Evolutionary conservation across 1,139 yeast species (phyloP), one percentile per base, ranked within the genome.

Genomic region (Saccharomycopsis hybrid): DNA sequence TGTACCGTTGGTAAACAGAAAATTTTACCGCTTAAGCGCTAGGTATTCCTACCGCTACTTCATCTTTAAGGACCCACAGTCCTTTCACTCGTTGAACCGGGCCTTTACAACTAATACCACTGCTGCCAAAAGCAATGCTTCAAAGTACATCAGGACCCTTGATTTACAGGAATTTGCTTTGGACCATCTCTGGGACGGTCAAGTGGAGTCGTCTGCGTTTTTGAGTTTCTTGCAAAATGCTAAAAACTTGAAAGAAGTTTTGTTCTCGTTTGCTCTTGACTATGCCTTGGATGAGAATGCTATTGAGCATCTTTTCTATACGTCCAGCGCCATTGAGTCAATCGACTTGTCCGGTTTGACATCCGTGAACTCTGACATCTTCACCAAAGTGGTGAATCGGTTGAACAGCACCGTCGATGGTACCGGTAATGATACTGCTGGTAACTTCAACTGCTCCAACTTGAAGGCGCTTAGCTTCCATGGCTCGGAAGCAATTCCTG

Each of bases 121-220:
- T 13, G 11, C 24, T 37, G 9, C 33, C 9, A 41, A n/a, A 8
- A 11, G 9, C 18, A 29, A 27, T 8, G 25, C 11, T 41, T 11
- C 44, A 31, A 32, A n/a, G 5, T 3, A 48, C 18, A 27, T 38
- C 30, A 9, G 24, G 8, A 30, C 41, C 13, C 5, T 48, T 2
- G 52, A 49, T 46, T 30, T 49, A 28, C 52, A 45, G 35, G 43
- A 49, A 42, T 49, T 36, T 41, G 8, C 29, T 7, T 13, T 35
- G 4, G 39, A 45, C n/a, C 44, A 49, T 27, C 5, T n/a, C 7
- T 41, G 24, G 7, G 25, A 31, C 32, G 32, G 35, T 18, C 27
- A 32, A 5, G 35, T 32, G 25, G 36, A 35, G 8, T 18, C 35
- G 4, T 35, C 11, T 2, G 30, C 9, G n/a, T 29, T 49, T 3